Evolutionary conservation across 768 basidiomycete species (phyloP).

Genomic region (Goffeauzyma gilvescens): DNA sequence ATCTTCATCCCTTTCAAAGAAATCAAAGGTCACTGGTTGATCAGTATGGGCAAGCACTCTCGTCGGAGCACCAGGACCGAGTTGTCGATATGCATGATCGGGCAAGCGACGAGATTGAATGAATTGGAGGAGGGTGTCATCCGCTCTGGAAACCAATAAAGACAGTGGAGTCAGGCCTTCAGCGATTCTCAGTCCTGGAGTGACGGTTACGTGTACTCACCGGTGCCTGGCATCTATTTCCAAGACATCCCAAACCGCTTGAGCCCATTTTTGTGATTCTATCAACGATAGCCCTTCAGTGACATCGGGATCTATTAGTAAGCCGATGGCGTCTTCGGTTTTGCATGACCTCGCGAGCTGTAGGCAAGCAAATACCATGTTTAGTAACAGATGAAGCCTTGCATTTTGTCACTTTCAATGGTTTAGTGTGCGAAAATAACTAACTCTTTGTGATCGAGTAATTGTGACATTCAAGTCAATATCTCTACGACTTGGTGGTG

Average conservation of each 20-base stretch:
- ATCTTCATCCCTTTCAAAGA: conserved; percentile 3
- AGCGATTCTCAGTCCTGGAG: not conserved
- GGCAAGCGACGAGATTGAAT: conserved; percentile 10
- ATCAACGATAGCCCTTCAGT: conserved; percentile 13
- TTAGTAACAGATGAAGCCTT: not conserved
- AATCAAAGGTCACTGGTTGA: conserved; percentile 3
- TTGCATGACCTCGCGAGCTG: conserved; percentile 11
- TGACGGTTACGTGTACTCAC: conserved; percentile 9
- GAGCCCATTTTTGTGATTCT: conserved; percentile 21
- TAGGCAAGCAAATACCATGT: not conserved
- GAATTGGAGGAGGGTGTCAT: conserved; percentile 3
- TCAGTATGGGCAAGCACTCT: conserved; percentile 7
- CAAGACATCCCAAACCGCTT: conserved; percentile 19
- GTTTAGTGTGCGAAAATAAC: not conserved
- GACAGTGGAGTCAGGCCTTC: not conserved
- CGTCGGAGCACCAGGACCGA: conserved; percentile 15
- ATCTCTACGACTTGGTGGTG: conserved; percentile 4
- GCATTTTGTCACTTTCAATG: not conserved
- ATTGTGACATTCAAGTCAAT: conserved; percentile 16
- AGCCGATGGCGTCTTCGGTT: conserved; percentile 15
- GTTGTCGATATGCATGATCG: conserved; percentile 2
- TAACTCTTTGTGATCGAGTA: conserved; percentile 19
- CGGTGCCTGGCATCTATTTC: conserved; percentile 14
- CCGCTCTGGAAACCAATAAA: conserved; percentile 16
- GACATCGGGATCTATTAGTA: conserved; percentile 10